Conservation (phyloP, 208 protist genomes). For the Acanthamoeba rhysodes region DNA sequence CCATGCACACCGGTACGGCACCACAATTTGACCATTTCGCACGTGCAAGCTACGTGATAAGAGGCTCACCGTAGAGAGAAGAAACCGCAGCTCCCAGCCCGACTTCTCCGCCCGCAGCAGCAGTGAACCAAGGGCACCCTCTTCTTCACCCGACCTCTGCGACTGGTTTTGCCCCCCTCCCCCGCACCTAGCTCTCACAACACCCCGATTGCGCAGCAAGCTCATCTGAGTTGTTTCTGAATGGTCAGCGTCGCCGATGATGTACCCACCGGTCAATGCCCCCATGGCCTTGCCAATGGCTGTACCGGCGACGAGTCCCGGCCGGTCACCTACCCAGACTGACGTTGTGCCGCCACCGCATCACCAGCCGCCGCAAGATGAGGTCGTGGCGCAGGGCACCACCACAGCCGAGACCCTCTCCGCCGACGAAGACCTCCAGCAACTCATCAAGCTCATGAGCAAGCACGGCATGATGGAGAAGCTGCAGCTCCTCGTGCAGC, state of each 20-base stretch:
- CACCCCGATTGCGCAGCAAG: background rate
- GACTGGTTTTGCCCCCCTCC: background rate
- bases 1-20: background rate
- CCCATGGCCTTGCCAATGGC: background rate
- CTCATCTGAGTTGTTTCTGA: background rate
- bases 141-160: background rate
- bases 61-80: background rate
- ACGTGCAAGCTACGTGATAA: background rate
- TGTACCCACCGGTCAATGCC: background rate
- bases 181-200: too few relatives aligned
- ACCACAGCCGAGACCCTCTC: background rate
- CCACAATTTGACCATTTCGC: background rate
- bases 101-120: too few relatives aligned
- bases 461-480: conserved; percentile 57
- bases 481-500: conserved; percentile 3
- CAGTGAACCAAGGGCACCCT: too few relatives aligned
- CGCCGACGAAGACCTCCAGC: conserved; percentile 10
- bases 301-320: background rate
- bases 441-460: conserved; percentile 64
- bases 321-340: too few relatives aligned
- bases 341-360: background rate
- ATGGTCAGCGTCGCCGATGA: background rate
- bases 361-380: background rate
- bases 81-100: too few relatives aligned
- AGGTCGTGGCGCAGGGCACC: too few relatives aligned